Percentiles rank a stretch among this genome's conserved stretches.
These are phyloP conservation scores for Verticillium nubilum DNA, from an alignment of 2,329 filamentous ascomycete species.

Conservation along the genomic window DNA sequence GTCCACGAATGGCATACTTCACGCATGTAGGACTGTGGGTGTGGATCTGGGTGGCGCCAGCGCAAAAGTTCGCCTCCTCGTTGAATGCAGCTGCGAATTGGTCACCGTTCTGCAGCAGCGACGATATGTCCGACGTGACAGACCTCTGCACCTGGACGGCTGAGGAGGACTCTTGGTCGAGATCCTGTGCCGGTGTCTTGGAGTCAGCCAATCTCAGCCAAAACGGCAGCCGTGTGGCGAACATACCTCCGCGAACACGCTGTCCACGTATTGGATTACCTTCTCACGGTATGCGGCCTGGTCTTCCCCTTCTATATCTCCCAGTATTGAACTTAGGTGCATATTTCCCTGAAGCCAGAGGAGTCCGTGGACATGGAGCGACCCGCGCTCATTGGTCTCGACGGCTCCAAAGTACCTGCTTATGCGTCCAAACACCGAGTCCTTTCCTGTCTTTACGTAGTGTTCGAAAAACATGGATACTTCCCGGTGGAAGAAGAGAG, in stretches of 20 bases:
- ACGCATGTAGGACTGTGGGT: slow-evolving; percentile 4
- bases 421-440: slow-evolving; percentile 5
- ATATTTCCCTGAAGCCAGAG: neutral
- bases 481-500: slow-evolving; percentile 6
- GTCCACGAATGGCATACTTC: slow-evolving; percentile 2
- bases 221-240: too few species aligned
- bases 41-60: neutral
- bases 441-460: slow-evolving; percentile 4
- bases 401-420: neutral
- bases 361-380: neutral
- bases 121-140: too few species aligned
- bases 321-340: neutral
- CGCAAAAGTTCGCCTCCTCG: neutral
- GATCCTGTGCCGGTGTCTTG: neutral
- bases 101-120: too few species aligned
- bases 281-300: neutral
- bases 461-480: slow-evolving; percentile 8
- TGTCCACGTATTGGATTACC: neutral
- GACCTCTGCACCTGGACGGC: too few species aligned
- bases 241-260: neutral
- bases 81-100: too few species aligned
- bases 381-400: neutral
- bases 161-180: too few species aligned
- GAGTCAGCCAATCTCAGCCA: too few species aligned
- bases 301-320: neutral